Evolutionary conservation across 169 alveolate genomes (phyloP).

Genomic region (Eimeria necatrix): DNA sequence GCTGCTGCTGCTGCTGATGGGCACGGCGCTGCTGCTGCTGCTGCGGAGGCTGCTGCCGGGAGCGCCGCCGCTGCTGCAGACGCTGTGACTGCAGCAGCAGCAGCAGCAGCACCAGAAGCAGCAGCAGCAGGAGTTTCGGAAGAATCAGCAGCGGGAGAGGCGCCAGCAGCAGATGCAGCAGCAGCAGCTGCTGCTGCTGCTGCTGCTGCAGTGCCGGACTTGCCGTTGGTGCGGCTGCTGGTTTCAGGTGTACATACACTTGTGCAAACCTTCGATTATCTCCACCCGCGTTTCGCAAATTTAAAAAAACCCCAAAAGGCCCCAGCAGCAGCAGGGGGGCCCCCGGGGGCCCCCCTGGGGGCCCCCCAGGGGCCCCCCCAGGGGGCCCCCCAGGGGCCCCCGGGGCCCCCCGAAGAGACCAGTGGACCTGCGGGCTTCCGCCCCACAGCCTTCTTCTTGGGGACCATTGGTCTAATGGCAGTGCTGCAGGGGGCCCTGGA

Average conservation of each 20-base stretch:
- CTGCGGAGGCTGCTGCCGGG: background rate
- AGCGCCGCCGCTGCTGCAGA: too few species aligned
- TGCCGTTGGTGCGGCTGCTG: background rate
- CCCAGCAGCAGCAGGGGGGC: background rate
- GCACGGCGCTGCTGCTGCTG: background rate
- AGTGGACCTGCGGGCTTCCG: constrained; percentile 60
- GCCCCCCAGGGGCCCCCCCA: background rate
- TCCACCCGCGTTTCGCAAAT: constrained; percentile 45
- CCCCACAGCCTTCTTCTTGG: constrained; percentile 34
- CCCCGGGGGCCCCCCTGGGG: background rate
- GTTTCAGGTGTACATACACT: background rate
- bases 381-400: background rate
- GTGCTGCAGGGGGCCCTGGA: constrained; percentile 66
- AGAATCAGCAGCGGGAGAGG: background rate
- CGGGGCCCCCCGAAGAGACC: constrained; percentile 1
- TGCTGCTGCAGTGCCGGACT: background rate
- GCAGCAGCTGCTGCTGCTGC: background rate
- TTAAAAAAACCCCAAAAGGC: background rate
- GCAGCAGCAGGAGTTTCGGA: too few species aligned
- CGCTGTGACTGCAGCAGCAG: too few species aligned
- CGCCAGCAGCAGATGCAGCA: background rate
- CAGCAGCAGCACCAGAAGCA: too few species aligned
- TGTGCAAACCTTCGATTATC: constrained; percentile 18
- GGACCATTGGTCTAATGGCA: constrained; percentile 49
- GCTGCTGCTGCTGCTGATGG: background rate